Conservation (phyloP, 2,329 filamentous ascomycete species). For the Colletotrichum cereale region DNA sequence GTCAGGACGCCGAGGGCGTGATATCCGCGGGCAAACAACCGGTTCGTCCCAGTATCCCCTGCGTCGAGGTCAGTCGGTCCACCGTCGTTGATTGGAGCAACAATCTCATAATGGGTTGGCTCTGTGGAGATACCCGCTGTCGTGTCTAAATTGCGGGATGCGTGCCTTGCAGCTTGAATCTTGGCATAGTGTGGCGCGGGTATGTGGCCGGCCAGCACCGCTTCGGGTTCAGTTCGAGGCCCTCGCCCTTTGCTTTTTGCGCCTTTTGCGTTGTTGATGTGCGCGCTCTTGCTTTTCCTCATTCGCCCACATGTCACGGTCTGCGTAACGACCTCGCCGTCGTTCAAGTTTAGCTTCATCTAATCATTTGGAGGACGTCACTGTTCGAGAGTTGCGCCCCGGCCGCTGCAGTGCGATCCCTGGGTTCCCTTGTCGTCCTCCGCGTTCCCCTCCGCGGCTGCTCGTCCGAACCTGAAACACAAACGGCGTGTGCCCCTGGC, state of each 20-base stretch:
- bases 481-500: conserved; percentile 31
- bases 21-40: conserved; percentile 1
- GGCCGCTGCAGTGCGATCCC: conserved; percentile 15
- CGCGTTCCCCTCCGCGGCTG: neutral
- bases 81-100: conserved; percentile 31
- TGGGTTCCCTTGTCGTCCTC: neutral
- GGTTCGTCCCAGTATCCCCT: neutral
- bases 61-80: neutral
- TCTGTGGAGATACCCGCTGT: conserved; percentile 33
- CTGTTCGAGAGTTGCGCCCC: conserved; percentile 4
- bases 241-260: neutral
- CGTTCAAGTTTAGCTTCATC: conserved; percentile 31
- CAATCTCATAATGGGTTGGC: conserved; percentile 33
- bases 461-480: conserved; percentile 38
- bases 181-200: conserved; percentile 10
- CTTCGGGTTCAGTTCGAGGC: neutral
- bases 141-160: conserved; percentile 40
- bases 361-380: conserved; percentile 22
- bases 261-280: neutral
- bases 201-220: neutral
- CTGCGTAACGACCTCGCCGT: neutral
- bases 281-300: neutral
- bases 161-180: conserved; percentile 29
- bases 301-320: neutral
- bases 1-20: neutral